Evolutionary conservation across 2,329 filamentous ascomycete genomes (phyloP), one percentile per base, ranked within the genome.

Genomic region (Salinomyces thailandicus): DNA sequence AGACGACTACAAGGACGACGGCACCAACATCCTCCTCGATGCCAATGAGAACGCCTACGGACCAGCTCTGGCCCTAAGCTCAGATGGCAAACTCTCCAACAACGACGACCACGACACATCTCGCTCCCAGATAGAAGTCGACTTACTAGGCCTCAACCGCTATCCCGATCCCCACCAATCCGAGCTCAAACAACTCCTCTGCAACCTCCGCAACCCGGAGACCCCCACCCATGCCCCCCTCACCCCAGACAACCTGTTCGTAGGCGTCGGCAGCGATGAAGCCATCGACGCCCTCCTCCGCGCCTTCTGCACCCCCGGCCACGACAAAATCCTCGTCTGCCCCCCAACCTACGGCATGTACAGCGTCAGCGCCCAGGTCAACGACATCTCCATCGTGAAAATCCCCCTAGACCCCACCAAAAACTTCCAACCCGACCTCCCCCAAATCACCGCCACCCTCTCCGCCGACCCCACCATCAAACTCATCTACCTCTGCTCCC

Each of bases 281-380:
- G 89, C 85, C 45, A 94, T 98, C 57, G 91, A 98, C 63, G 85
- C 85, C 5, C 73, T 98, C 27, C 73, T 98, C 41, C 81, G 91
- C 36, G 91, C 84, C 62, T 98, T 98, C 68, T 98, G 91, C 64
- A 67, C 77, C 2, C 91, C 91, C 1, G 85, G 81, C 31, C 72
- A 72, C 47, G 91, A 98, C 63, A 85, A 83, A 57, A 93, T 98
- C 57, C 73, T 98, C 22, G 89, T 85, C 28, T 96, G 89, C 56
- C 91, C 91, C 13, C 91, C 91, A 1, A 98, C 91, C 1, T 98
- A 98, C 60, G 91, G 91, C 64, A 98, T 98, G 91, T 98, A 98
- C 68, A 71, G 77, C 31, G 91, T 98, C 13, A 93, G 85, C 5
- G 91, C 91, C 1, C 82, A 93, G 57, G 81, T 95, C 49, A 98